Evolutionary conservation across 352 stramenopile species (phyloP), one percentile per base, ranked within the genome.

Genomic region (Phytophthora pseudosyringae): DNA sequence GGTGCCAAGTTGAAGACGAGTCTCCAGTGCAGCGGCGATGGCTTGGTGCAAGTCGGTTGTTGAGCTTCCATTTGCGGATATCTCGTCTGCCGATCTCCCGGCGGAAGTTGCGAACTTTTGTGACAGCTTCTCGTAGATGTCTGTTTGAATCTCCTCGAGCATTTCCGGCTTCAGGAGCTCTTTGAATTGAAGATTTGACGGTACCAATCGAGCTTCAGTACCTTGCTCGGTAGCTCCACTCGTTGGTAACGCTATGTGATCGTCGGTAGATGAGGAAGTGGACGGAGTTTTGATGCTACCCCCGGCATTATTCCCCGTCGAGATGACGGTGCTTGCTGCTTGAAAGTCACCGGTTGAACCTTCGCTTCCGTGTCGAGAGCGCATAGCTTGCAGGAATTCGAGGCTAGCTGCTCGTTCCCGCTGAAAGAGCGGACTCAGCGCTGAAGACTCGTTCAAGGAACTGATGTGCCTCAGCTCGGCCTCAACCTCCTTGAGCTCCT

Each of bases 401-500:
- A 82, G 56, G 32, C 59, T 76, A 10, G 60, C 46, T 6, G 69
- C 57, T 11, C 73, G 72, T 12, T 75, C 67, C 8, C 50, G 62
- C 36, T 76, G 51, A 26, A 67, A 70, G 16, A 65, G 51, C 7
- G 71, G 55, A 61, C 73, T 76, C n/a, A 58, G 58, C 5, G 43
- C 28, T 11, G 56, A 64, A 18, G 67, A 55, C 7, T 15, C 51
- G 25, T 69, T 75, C 15, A 80, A 29, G 1, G 77, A 70, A 8
- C 71, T 81, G 41, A 89, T 89, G 16, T 88, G 71, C 29, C 62
- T 38, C 8, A 91, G 65, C 39, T 89, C 80, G 7, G 73, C 69
- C 48, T 91, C 80, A 2, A 91, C 74, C 9, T 88, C 80, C 32
- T 83, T 84, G 3, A 91, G 63, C 54, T 91, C 82, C 3, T 72